phyloP scores from a whole-genome alignment of 768 basidiomycete genomes.

The Filobasidium wieringae region DNA sequence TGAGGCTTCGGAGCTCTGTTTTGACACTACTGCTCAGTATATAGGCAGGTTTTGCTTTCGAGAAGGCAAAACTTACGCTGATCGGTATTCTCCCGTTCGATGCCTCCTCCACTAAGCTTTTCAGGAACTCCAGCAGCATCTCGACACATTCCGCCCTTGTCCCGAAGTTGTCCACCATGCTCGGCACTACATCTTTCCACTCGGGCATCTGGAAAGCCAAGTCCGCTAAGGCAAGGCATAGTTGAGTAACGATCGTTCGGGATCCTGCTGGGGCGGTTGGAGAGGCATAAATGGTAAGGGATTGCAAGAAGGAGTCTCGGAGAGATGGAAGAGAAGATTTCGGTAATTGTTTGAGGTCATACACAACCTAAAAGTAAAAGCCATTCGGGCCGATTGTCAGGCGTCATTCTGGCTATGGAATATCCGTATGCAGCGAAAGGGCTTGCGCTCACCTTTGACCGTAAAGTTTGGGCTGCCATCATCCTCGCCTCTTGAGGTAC shows the following conservation, averaged over 20 bases:
- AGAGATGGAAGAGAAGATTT: constrained; percentile 59
- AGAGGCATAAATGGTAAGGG: constrained; percentile 51
- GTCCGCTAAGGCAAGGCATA: constrained; percentile 80
- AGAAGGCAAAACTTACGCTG: constrained; percentile 50
- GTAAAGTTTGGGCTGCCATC: constrained; percentile 90
- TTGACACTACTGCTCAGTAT: not conserved
- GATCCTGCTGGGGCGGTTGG: constrained; percentile 53
- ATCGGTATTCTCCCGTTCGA: constrained; percentile 77
- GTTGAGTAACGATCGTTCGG: constrained; percentile 70
- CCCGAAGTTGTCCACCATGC: constrained; percentile 75
- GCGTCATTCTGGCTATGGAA: not conserved
- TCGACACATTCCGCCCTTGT: constrained; percentile 71
- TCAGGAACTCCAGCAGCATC: constrained; percentile 75
- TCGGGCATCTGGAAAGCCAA: constrained; percentile 76
- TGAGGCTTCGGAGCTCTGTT: constrained; percentile 2
- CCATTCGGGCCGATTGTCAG: constrained; percentile 12
- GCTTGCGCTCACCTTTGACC: not conserved
- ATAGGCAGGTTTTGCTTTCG: not conserved
- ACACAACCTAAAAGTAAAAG: constrained; percentile 58
- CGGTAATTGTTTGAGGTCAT: constrained; percentile 83
- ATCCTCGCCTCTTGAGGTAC: constrained; percentile 68
- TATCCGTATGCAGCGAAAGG: not conserved
- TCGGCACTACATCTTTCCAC: constrained; percentile 70
- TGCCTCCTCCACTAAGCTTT: constrained; percentile 77
- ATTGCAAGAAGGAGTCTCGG: constrained; percentile 72